Conservation (phyloP, 2,329 filamentous ascomycete genomes). For the Exophiala aquamarina region DNA sequence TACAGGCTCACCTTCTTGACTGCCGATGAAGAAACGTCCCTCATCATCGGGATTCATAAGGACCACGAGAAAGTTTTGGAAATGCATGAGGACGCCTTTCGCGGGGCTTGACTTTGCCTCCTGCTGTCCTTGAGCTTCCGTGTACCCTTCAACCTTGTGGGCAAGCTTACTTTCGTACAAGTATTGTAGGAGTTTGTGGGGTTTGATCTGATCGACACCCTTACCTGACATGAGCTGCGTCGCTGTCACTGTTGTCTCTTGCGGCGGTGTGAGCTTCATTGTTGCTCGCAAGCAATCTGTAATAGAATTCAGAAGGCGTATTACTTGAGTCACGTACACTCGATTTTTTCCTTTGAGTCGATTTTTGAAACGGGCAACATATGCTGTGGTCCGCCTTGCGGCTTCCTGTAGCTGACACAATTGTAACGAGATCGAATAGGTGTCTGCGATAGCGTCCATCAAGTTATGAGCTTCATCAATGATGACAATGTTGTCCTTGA, state of each 20-base stretch:
- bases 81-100: constrained; percentile 55
- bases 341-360: constrained; percentile 87
- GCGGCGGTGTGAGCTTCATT: constrained; percentile 37
- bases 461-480: constrained; percentile 98
- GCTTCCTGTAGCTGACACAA: constrained; percentile 71
- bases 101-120: constrained; percentile 37
- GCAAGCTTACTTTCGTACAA: constrained; percentile 90
- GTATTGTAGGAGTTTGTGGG: constrained; percentile 84
- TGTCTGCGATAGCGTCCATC: constrained; percentile 88
- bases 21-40: constrained; percentile 60
- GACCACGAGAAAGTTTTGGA: constrained; percentile 70
- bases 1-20: constrained; percentile 50
- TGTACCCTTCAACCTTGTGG: constrained; percentile 89
- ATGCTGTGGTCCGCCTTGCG: constrained; percentile 73
- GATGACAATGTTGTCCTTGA: constrained; percentile 88
- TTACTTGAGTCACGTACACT: constrained; percentile 84
- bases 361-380: constrained; percentile 85
- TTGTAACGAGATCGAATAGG: constrained; percentile 76
- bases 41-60: constrained; percentile 80
- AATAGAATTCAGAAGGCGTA: constrained; percentile 78
- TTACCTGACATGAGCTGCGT: constrained; percentile 76
- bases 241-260: constrained; percentile 68
- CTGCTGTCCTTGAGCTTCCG: constrained; percentile 44
- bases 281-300: constrained; percentile 65
- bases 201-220: constrained; percentile 91